phyloP scores from a whole-genome alignment of 352 stramenopile genomes.

The Pythium chondricola region DNA sequence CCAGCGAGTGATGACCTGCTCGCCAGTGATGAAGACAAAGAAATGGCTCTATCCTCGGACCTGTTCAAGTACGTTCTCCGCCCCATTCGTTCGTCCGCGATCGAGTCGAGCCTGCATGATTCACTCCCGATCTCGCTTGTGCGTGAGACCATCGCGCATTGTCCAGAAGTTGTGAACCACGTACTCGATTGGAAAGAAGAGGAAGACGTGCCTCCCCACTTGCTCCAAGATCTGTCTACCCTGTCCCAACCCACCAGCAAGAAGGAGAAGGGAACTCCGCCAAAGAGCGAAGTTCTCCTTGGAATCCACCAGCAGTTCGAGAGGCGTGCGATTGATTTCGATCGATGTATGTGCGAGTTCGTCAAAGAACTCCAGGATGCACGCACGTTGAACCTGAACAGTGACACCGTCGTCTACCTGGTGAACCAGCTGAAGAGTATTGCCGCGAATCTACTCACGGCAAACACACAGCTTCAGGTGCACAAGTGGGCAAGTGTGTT shows the following conservation, averaged over 20 bases:
- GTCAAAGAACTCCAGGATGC: constrained; percentile 9
- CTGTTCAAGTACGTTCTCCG: constrained; percentile 78
- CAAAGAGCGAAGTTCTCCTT: too few relatives aligned
- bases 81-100: constrained; percentile 68
- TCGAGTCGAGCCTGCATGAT: constrained; percentile 72
- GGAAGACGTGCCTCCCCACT: constrained; percentile 42
- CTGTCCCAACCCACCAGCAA: constrained; percentile 4
- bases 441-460: constrained; percentile 34
- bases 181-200: constrained; percentile 73
- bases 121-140: constrained; percentile 69
- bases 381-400: neutral
- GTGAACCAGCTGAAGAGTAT: constrained; percentile 58
- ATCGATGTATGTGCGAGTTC: constrained; percentile 10
- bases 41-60: constrained; percentile 49
- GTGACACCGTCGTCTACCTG: constrained; percentile 23
- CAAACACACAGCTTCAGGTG: constrained; percentile 63
- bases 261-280: constrained; percentile 13
- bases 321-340: constrained; percentile 8
- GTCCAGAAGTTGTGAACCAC: constrained; percentile 71
- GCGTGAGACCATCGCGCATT: constrained; percentile 70
- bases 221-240: constrained; percentile 24
- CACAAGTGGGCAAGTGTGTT: constrained; percentile 78
- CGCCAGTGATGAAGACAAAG: constrained; percentile 6
- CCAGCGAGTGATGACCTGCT: constrained; percentile 27
- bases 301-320: too few relatives aligned